Base-by-base conservation (phyloP, 2,329 filamentous ascomycete species). In the Dryadomyces quercus-mongolicae region DNA sequence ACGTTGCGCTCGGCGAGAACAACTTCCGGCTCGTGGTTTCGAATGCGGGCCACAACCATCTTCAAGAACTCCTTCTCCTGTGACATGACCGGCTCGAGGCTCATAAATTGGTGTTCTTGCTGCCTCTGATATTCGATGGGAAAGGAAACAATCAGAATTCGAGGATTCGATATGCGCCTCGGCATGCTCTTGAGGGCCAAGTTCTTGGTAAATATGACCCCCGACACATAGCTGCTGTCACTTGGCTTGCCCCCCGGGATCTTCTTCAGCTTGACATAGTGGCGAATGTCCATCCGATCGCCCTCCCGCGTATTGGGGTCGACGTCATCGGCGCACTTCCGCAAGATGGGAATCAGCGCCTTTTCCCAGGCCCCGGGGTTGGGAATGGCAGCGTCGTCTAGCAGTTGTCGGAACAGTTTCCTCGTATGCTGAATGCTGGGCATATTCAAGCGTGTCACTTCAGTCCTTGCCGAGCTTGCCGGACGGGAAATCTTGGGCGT, bases 241-340 rank as follows among this genome's bases (percentile, higher is more conserved):
- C 88, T 84, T 18, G 92, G 91, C 59, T 80, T 85, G 16, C 91
- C 92, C 16, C 93, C 92, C 0, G 91, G 88, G 13, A 98, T 93
- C 65, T 94, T 95, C 67, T 98, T 98, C 34, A 98, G 71, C 66
- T 98, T 98, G 58, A 98, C 89, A 64, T 96, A 98, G 66, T 97
- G 91, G 3, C 93, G 81, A 56, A 98, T 93, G 66, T 98, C 93
- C 76, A 98, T 97, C 64, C 93, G 88, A 66, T 98, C 93, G 31
- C 90, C 91, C 54, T 82, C 80, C 55, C 90, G 85, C 47, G 96
- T 88, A 66, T 97, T 88, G 1, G 93, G 93, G 58, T 94, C 86
- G 3, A 98, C 91, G 64, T 97, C 93, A 60, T 96, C 90, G 0
- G 92, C 94, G 59, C 91, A 93, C 61, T 86, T 86, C 21, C 96